These are phyloP conservation scores for Pigoraptor vietnamica DNA, from an alignment of 78 protist species.

Conservation along the genomic window DNA sequence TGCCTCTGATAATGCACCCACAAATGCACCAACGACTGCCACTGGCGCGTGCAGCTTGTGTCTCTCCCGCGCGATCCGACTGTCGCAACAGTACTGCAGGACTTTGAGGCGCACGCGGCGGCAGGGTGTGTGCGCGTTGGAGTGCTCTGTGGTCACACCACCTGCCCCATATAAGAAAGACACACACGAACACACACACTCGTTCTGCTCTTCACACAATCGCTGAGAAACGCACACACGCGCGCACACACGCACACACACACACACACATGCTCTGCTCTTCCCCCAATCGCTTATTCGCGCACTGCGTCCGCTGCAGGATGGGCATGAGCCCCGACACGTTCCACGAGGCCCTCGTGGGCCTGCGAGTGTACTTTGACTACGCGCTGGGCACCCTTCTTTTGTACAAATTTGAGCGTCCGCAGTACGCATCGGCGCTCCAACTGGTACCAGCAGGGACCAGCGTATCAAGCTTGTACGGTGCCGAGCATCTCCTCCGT, in stretches of 20 bases:
- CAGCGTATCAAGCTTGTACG: background rate
- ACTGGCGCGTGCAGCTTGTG: background rate
- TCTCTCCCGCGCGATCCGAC: constrained; percentile 20
- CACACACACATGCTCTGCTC: background rate
- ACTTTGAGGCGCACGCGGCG: background rate
- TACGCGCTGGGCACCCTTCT: constrained; percentile 23
- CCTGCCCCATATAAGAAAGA: background rate
- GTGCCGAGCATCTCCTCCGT: constrained; percentile 39
- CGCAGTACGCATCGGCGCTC: constrained; percentile 18
- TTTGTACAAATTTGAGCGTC: constrained; percentile 23
- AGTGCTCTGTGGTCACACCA: background rate
- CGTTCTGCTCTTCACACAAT: background rate
- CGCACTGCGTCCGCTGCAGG: background rate
- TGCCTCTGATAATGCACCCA: too few relatives aligned
- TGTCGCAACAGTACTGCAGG: constrained; percentile 1
- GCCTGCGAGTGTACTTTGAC: constrained; percentile 20
- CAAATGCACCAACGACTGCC: too few relatives aligned
- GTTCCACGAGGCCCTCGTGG: background rate
- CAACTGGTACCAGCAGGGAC: background rate
- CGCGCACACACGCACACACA: background rate
- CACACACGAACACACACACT: background rate
- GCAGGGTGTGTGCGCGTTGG: background rate
- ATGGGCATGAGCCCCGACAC: background rate
- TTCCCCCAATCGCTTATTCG: background rate
- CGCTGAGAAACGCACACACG: background rate